These are phyloP conservation scores for Pseudevernia furfuracea DNA, from an alignment of 495 filamentous ascomycete species.

Conservation along the genomic window DNA sequence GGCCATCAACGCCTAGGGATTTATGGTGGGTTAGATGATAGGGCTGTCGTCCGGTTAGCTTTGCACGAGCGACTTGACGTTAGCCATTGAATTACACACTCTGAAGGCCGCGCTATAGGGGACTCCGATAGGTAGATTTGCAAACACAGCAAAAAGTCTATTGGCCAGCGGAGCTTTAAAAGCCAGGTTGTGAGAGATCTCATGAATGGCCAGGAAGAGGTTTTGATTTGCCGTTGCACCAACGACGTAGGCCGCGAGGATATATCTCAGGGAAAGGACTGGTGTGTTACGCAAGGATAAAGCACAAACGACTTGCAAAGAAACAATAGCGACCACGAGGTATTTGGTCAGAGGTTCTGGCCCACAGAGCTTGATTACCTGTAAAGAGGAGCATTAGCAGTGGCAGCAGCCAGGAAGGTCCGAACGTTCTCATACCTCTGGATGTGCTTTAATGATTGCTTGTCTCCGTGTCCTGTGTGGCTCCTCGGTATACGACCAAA, in stretches of 20 bases:
- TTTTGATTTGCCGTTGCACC: constrained; percentile 98
- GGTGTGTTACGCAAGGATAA: constrained; percentile 70
- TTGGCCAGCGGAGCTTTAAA: constrained; percentile 82
- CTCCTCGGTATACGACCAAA: constrained; percentile 98
- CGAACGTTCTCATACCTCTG: constrained; percentile 55
- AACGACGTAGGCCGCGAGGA: constrained; percentile 81
- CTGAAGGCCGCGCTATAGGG: constrained; percentile 96
- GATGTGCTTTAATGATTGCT: constrained; percentile 97
- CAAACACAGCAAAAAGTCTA: constrained; percentile 78
- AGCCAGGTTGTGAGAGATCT: constrained; percentile 96
- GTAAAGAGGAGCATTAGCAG: constrained; percentile 18
- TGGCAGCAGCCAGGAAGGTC: not conserved
- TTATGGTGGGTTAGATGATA: constrained; percentile 99
- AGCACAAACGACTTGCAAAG: constrained; percentile 71
- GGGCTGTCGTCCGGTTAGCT: constrained; percentile 45
- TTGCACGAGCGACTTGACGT: constrained; percentile 6
- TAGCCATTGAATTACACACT: constrained; percentile 36
- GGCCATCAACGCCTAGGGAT: constrained; percentile 89
- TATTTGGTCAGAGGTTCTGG: constrained; percentile 95
- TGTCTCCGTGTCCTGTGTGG: constrained; percentile 83
- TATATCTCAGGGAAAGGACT: constrained; percentile 74
- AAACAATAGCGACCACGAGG: constrained; percentile 76
- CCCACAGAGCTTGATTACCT: constrained; percentile 97
- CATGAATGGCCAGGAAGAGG: constrained; percentile 96
- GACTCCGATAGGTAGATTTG: constrained; percentile 90